Evolutionary conservation across 2,329 filamentous ascomycete species (phyloP).

Genomic region (Claviceps digitariae): DNA sequence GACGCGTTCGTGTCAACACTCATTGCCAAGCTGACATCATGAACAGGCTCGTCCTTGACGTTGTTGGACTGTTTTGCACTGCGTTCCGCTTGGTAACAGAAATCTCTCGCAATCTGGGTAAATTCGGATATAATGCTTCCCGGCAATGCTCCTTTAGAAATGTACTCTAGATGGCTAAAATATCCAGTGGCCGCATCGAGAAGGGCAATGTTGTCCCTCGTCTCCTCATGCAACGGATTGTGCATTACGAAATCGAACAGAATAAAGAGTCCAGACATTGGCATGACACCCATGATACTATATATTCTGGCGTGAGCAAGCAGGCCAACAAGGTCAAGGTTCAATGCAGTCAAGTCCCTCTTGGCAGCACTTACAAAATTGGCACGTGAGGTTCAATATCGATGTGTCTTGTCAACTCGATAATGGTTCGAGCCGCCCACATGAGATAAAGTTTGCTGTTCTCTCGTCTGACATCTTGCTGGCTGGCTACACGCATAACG

Average conservation of each 20-base stretch:
- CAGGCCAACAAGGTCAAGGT: background rate
- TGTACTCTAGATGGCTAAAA: conserved; percentile 7
- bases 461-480: conserved; percentile 7
- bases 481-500: conserved; percentile 13
- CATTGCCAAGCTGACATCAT: background rate
- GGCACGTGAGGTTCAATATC: conserved; percentile 20
- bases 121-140: conserved; percentile 6
- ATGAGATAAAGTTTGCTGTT: conserved; percentile 15
- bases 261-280: conserved; percentile 11
- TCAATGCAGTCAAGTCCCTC: background rate
- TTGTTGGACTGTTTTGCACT: background rate
- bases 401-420: conserved; percentile 21
- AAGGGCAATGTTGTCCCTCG: conserved; percentile 7
- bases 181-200: conserved; percentile 9
- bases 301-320: background rate
- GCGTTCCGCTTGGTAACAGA: conserved; percentile 1
- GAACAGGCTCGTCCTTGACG: background rate
- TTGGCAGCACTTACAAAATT: conserved; percentile 16
- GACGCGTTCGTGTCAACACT: background rate
- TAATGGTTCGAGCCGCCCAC: conserved; percentile 16
- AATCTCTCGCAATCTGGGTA: conserved; percentile 1
- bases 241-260: conserved; percentile 13
- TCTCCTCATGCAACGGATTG: conserved; percentile 10
- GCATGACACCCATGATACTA: conserved; percentile 9
- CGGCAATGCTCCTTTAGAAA: conserved; percentile 6